Conservation (phyloP, 306 rosid species). For the Neltuma alba region DNA sequence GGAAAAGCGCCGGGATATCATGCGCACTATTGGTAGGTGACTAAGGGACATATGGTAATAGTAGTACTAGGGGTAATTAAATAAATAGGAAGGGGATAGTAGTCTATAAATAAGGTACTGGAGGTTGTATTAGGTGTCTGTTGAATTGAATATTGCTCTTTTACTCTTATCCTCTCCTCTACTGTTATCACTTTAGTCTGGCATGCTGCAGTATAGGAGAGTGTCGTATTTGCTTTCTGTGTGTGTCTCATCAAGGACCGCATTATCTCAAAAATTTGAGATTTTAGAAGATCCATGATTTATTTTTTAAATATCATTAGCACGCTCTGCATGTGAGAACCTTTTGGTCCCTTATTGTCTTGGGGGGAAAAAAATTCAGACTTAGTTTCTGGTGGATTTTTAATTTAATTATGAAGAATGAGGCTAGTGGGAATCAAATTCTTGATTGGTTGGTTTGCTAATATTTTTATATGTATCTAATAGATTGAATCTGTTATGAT, state of each 20-base stretch:
- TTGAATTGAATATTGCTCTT: no score
- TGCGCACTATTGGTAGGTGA: conserved; percentile 60
- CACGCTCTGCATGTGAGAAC: neutral
- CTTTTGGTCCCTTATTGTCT: neutral
- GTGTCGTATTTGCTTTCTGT: neutral
- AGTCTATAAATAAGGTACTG: no score
- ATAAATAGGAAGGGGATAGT: no score
- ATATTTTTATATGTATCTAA: neutral
- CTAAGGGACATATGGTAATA: no score
- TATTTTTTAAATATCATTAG: neutral
- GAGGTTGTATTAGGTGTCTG: no score
- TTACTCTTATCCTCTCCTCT: no score
- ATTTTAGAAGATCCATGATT: neutral
- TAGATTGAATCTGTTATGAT: conserved; percentile 38
- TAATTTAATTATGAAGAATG: neutral
- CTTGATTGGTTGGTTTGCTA: neutral
- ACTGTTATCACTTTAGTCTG: no score
- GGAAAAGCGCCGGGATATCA: conserved; percentile 49
- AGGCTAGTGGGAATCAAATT: neutral
- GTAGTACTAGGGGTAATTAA: no score
- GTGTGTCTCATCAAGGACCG: neutral
- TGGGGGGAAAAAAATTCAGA: neutral
- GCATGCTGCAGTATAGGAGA: conserved; percentile 30
- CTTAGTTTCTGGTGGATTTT: neutral
- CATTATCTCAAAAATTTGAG: neutral